These are phyloP conservation scores for Chlorella sp. DNA, from an alignment of 139 green algal species.

Conservation along the genomic window DNA sequence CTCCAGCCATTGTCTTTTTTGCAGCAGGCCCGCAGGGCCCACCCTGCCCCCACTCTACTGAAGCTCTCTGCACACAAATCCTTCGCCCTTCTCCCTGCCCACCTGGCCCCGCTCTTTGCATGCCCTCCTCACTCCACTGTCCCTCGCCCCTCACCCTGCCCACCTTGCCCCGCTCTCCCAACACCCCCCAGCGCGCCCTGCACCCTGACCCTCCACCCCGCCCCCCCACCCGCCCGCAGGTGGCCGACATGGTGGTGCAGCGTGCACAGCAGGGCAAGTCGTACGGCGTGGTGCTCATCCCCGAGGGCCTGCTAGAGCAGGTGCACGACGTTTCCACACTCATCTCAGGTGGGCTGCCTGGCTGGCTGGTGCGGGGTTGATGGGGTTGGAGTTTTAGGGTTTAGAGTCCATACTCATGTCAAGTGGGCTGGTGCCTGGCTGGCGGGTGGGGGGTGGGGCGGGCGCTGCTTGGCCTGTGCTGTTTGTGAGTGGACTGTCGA, in stretches of 20 bases:
- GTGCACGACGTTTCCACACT: constrained; percentile 54
- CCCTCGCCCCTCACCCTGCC: no score
- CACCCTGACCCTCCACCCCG: neutral
- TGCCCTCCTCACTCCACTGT: no score
- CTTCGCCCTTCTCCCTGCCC: no score
- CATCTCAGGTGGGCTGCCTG: constrained; percentile 19
- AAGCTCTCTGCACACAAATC: neutral
- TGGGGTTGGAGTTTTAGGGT: no score
- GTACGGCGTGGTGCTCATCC: constrained; percentile 70
- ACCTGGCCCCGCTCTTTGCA: no score
- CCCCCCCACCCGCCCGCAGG: neutral
- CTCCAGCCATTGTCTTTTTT: no score
- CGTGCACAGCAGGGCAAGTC: constrained; percentile 49
- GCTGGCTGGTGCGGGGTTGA: no score
- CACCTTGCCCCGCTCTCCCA: no score
- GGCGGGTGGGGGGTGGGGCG: neutral
- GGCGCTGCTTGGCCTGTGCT: no score
- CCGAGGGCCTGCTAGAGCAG: constrained; percentile 71
- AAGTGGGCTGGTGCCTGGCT: neutral
- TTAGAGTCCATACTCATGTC: constrained; percentile 41
- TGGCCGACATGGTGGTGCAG: constrained; percentile 62
- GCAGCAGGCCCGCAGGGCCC: neutral
- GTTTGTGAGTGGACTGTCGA: no score
- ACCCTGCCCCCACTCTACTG: neutral
- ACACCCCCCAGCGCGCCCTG: no score